A percentile compares a stretch with the other conserved stretches of the same genome.
Evolutionary conservation across 2,329 filamentous ascomycete genomes (phyloP).

Genomic region (Hansfordia pulvinata): DNA sequence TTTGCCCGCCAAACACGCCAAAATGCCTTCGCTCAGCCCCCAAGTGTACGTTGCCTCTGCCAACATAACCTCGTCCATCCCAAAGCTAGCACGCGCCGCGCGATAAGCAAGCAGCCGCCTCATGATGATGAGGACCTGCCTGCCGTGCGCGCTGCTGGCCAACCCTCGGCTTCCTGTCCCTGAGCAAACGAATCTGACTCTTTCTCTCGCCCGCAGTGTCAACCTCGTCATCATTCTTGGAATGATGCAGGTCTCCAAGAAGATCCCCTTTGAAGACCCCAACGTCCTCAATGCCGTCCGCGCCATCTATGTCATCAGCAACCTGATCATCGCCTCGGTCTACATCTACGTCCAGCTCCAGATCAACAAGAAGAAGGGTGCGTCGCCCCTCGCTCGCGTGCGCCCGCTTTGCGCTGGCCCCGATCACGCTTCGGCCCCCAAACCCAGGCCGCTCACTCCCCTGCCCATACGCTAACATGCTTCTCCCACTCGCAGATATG

Average conservation of each 20-base stretch:
- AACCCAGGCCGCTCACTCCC: slow-evolving; percentile 1
- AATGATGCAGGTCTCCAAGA: slow-evolving; percentile 98
- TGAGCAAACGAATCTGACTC: no score
- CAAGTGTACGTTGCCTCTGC: slow-evolving; percentile 41
- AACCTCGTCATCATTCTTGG: slow-evolving; percentile 91
- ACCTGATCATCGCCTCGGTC: slow-evolving; percentile 71
- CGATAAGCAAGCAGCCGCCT: no score
- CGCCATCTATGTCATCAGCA: slow-evolving; percentile 41
- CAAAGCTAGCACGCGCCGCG: no score
- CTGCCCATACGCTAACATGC: background rate
- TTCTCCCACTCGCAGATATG: slow-evolving; percentile 53
- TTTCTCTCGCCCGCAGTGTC: slow-evolving; percentile 53
- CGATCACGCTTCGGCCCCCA: background rate
- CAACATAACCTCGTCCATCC: no score
- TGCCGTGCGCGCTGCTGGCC: slow-evolving; percentile 4
- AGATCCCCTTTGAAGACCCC: slow-evolving; percentile 83
- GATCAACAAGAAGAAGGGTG: slow-evolving; percentile 98
- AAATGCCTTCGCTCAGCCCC: slow-evolving; percentile 47
- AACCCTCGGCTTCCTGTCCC: slow-evolving; percentile 12
- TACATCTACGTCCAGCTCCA: slow-evolving; percentile 75
- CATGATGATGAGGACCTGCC: no score
- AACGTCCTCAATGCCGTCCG: slow-evolving; percentile 42
- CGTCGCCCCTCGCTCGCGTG: slow-evolving; percentile 14
- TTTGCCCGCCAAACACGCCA: slow-evolving; percentile 18
- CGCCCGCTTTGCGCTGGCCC: background rate